A percentile compares a stretch with the other conserved stretches of the same genome.
phyloP scores from a whole-genome alignment of 2,329 filamentous ascomycete genomes.

The Fusarium sarcochroum region DNA sequence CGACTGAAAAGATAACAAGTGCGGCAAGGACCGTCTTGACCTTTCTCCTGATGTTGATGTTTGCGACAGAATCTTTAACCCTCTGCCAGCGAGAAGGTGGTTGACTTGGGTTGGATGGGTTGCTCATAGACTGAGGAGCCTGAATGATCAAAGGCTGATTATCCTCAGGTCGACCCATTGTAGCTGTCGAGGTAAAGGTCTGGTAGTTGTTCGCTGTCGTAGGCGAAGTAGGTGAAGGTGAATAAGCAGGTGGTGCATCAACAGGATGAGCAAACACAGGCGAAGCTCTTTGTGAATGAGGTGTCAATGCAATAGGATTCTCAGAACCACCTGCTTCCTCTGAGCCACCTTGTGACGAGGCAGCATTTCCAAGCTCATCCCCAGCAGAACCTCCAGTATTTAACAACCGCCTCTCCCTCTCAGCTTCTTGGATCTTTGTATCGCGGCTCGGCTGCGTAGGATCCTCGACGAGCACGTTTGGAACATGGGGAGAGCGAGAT shows the following conservation, averaged over 20 bases:
- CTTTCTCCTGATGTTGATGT: conserved; percentile 44
- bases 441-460: conserved; percentile 58
- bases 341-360: not conserved
- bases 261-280: conserved; percentile 39
- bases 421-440: conserved; percentile 62
- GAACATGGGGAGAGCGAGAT: conserved; percentile 57
- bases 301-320: conserved; percentile 9
- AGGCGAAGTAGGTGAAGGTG: conserved; percentile 58
- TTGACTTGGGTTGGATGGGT: conserved; percentile 42
- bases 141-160: conserved; percentile 58
- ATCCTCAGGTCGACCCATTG: conserved; percentile 62
- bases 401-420: conserved; percentile 56
- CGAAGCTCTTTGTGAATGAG: conserved; percentile 12
- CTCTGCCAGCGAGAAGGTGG: conserved; percentile 50
- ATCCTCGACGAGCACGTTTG: conserved; percentile 64
- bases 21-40: conserved; percentile 51
- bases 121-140: conserved; percentile 64
- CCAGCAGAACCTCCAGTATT: conserved; percentile 39
- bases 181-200: conserved; percentile 56
- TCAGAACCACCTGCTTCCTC: not conserved
- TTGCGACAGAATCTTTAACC: conserved; percentile 41
- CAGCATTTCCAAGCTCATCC: not conserved
- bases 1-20: conserved; percentile 53
- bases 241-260: conserved; percentile 67
- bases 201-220: conserved; percentile 56